These are phyloP conservation scores for Eucalyptus erythrocorys DNA, from an alignment of 345 rosid species.

Conservation along the genomic window DNA sequence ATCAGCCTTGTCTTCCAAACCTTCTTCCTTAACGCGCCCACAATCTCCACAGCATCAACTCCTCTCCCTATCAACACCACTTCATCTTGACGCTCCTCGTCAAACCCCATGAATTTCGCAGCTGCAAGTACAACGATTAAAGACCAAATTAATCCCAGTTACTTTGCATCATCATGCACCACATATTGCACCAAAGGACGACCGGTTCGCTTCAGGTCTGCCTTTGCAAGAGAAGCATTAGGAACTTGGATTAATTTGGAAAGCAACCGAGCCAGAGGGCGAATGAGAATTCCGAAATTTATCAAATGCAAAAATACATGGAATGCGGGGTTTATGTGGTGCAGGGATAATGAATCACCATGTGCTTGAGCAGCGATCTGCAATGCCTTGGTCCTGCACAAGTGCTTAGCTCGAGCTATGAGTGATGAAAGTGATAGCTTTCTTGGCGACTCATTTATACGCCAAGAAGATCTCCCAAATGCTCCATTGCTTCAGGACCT, in stretches of 20 bases:
- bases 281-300: neutral
- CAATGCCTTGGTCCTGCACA: neutral
- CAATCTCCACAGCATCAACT: neutral
- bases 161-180: neutral
- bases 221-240: neutral
- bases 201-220: neutral
- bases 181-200: neutral
- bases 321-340: neutral
- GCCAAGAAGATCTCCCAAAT: neutral
- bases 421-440: neutral
- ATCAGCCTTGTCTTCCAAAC: neutral
- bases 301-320: neutral
- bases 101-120: neutral
- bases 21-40: neutral
- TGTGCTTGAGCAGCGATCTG: neutral
- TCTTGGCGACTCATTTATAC: neutral
- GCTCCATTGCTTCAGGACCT: too few relatives aligned
- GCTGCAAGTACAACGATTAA: neutral
- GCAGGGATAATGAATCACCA: neutral
- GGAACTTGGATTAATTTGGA: neutral
- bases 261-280: neutral
- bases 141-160: neutral
- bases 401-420: neutral
- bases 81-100: neutral
- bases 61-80: neutral